These are phyloP conservation scores for Asclepias syriaca DNA, from an alignment of 257 asterid species.

Conservation along the genomic window DNA sequence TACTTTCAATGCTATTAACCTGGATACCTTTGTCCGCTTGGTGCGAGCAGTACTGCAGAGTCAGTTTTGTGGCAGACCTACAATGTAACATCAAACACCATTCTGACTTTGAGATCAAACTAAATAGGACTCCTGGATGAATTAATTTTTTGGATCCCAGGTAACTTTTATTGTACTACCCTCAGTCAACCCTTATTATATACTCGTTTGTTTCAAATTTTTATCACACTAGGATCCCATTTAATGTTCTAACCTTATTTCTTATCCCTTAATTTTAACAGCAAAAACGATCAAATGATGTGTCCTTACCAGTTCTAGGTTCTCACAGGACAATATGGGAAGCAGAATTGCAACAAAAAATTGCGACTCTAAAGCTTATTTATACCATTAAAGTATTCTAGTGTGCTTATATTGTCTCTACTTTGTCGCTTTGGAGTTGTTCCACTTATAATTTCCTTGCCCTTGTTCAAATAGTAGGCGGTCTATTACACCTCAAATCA, in stretches of 20 bases:
- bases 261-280: not conserved
- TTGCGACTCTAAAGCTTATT: no score
- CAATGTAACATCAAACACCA: not conserved
- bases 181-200: not conserved
- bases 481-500: not conserved
- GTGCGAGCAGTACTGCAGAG: not conserved
- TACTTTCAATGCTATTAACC: not conserved
- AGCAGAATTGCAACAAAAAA: no score
- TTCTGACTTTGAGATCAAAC: not conserved
- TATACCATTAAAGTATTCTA: not conserved
- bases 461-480: not conserved
- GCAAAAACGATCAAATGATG: not conserved
- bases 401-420: not conserved
- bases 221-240: not conserved
- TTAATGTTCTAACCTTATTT: not conserved
- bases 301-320: not conserved
- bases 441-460: not conserved
- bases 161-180: not conserved
- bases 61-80: not conserved
- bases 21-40: not conserved
- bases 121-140: slow-evolving; percentile 2
- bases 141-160: not conserved
- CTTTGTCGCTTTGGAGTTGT: not conserved
- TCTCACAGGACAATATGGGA: not conserved
- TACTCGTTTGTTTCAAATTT: no score